Evolutionary conservation across 176 grass and related monocot genomes (phyloP).

Genomic region (Phoenix roebelenii): DNA sequence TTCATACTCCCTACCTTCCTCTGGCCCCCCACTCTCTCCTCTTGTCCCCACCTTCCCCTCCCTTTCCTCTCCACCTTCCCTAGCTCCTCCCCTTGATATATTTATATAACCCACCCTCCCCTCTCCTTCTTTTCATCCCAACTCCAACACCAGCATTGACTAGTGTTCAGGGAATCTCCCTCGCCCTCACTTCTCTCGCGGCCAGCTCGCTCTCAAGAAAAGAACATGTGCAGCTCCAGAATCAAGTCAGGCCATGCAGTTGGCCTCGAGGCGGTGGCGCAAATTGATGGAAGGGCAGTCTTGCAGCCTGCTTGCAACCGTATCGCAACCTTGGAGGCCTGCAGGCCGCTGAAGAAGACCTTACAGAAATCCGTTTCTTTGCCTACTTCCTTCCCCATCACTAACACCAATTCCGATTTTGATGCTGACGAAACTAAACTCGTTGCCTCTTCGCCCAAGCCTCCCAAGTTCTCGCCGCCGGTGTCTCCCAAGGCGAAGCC

Average conservation of each 20-base stretch:
- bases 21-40: no score
- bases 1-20: no score
- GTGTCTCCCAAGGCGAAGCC: conserved; percentile 16
- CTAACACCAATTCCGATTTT: background rate
- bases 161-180: no score
- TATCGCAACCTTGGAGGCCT: conserved; percentile 35
- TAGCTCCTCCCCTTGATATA: conserved; percentile 10
- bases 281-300: conserved; percentile 77
- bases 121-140: conserved; percentile 1
- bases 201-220: no score
- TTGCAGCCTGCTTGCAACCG: conserved; percentile 81
- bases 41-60: background rate
- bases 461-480: conserved; percentile 21
- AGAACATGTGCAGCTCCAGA: conserved; percentile 75
- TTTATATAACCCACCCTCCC: background rate
- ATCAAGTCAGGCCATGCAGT: conserved; percentile 39
- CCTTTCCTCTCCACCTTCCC: conserved; percentile 23
- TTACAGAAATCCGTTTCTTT: conserved; percentile 64
- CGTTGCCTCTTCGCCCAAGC: no score
- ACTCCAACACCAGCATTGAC: background rate
- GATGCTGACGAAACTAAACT: no score
- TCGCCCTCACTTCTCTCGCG: no score
- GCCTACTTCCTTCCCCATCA: conserved; percentile 29
- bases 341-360: conserved; percentile 58
- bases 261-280: conserved; percentile 11